phyloP scores from a whole-genome alignment of 176 grass and related monocot species.

The Zoysia japonica region DNA sequence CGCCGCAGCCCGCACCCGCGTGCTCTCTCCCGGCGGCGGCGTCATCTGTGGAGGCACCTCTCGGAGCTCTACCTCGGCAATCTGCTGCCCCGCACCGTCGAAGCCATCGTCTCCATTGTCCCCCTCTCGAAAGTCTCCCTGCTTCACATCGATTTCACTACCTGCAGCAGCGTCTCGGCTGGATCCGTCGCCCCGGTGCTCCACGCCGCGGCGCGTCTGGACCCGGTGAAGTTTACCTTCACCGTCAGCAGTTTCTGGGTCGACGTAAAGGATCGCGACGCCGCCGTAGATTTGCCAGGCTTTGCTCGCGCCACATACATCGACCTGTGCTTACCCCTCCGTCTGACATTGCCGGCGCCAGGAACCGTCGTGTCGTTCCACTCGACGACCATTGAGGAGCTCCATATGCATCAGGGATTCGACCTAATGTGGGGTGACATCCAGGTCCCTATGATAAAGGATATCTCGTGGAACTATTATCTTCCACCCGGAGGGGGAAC shows the following conservation, averaged over 20 bases:
- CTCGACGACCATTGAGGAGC: background rate
- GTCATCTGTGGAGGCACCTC: slow-evolving; percentile 17
- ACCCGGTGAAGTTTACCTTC: background rate
- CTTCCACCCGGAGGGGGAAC: too few species aligned
- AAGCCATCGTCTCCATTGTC: background rate
- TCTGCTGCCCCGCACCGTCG: background rate
- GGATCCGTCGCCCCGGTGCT: background rate
- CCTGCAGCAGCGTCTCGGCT: background rate
- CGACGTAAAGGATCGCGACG: background rate
- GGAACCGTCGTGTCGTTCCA: background rate
- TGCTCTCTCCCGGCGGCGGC: slow-evolving; percentile 10
- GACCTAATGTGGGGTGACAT: background rate
- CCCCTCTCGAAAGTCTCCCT: background rate
- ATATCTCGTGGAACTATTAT: too few species aligned
- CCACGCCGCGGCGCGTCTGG: background rate
- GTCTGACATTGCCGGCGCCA: background rate
- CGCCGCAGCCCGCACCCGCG: slow-evolving; percentile 6
- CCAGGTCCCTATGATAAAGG: background rate
- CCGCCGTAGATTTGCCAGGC: background rate
- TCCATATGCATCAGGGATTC: background rate
- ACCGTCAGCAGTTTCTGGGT: too few species aligned
- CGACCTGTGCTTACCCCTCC: background rate
- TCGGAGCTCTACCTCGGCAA: background rate
- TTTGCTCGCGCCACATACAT: background rate
- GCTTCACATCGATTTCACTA: background rate